phyloP scores from a whole-genome alignment of 192 early-diverging fungal genomes.

The Gamsiella multidivaricata region DNA sequence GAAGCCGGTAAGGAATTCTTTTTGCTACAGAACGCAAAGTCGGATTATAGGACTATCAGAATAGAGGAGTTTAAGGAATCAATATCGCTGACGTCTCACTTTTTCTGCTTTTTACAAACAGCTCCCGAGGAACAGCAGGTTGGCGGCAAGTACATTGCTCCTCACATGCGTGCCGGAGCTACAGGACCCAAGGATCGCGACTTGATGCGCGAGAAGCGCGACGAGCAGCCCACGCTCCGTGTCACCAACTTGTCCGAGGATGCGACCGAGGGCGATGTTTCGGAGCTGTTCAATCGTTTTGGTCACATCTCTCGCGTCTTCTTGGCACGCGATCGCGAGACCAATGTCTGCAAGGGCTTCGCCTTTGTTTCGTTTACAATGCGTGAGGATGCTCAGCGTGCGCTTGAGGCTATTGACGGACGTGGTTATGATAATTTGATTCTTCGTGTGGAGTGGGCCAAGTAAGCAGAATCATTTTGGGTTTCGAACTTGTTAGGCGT shows the following conservation, averaged over 20 bases:
- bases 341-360: constrained; percentile 91
- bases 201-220: constrained; percentile 65
- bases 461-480: constrained; percentile 44
- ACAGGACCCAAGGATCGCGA: constrained; percentile 54
- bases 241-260: constrained; percentile 98
- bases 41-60: not conserved
- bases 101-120: too few species aligned
- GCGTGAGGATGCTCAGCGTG: constrained; percentile 84
- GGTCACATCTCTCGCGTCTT: constrained; percentile 87
- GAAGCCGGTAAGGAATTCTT: constrained; percentile 51
- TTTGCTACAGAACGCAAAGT: too few species aligned
- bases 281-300: constrained; percentile 88
- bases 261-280: constrained; percentile 87
- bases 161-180: constrained; percentile 74
- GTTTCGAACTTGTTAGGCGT: not conserved
- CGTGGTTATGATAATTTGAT: constrained; percentile 97
- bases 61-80: too few species aligned
- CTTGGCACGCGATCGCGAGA: constrained; percentile 87
- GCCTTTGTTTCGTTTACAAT: constrained; percentile 93
- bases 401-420: constrained; percentile 89
- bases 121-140: constrained; percentile 48
- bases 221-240: constrained; percentile 81
- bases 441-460: constrained; percentile 89
- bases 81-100: too few species aligned
- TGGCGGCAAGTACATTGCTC: constrained; percentile 87